Conservation (phyloP, 345 rosid genomes). For the Balakata baccata region DNA sequence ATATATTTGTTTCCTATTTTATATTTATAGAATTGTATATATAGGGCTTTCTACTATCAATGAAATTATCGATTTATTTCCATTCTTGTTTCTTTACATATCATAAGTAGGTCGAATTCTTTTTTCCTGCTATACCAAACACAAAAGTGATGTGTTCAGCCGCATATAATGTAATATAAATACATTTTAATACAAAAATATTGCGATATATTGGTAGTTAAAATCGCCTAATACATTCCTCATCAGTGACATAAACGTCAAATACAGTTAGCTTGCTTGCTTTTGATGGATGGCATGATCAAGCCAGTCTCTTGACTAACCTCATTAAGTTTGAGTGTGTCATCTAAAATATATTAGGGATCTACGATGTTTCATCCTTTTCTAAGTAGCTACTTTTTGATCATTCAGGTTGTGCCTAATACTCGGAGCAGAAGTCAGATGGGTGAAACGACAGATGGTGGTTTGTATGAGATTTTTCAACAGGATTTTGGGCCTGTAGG, state of each 20-base stretch:
- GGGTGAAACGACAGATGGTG: slow-evolving; percentile 99
- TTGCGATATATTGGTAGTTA: neutral
- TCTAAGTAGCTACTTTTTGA: neutral
- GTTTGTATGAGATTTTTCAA: slow-evolving; percentile 93
- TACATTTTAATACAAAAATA: neutral
- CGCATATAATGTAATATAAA: neutral
- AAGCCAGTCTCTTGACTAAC: neutral
- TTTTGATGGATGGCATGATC: neutral
- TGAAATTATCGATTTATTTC: too few species aligned
- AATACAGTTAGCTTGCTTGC: neutral
- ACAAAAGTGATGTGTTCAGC: neutral
- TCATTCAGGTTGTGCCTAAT: slow-evolving; percentile 82
- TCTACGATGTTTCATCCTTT: slow-evolving; percentile 1
- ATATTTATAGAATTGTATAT: too few species aligned
- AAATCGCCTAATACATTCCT: neutral
- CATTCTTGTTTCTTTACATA: too few species aligned
- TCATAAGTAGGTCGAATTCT: too few species aligned
- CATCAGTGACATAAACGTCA: neutral
- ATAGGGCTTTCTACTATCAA: too few species aligned
- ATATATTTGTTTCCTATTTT: too few species aligned
- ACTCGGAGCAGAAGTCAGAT: slow-evolving; percentile 95
- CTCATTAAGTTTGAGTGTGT: neutral
- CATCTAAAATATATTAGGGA: neutral
- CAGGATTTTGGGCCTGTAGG: slow-evolving; percentile 98
- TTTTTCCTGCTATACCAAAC: neutral